Conservation (phyloP, 768 basidiomycete genomes). For the Leccinum incarnatum region DNA sequence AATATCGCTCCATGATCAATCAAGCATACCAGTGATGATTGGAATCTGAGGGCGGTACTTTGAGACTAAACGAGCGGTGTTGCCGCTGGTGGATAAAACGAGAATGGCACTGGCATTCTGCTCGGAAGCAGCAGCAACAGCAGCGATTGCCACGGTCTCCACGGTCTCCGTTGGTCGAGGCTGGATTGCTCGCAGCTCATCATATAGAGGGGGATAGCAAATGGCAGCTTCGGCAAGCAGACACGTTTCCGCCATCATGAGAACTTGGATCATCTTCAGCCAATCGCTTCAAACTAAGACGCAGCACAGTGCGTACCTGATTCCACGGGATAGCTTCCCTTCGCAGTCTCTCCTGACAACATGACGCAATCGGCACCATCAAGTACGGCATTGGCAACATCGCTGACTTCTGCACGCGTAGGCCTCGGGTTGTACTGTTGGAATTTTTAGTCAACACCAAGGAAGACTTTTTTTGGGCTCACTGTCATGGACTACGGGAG, state of each 20-base stretch:
- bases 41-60: conserved; percentile 94
- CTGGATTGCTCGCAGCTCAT: conserved; percentile 78
- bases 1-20: not conserved
- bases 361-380: conserved; percentile 99
- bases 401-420: conserved; percentile 97
- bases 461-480: conserved; percentile 20
- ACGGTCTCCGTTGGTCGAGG: conserved; percentile 88
- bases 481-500: conserved; percentile 87
- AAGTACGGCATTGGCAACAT: conserved; percentile 98
- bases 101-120: conserved; percentile 94
- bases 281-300: not conserved
- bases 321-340: conserved; percentile 93
- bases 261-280: conserved; percentile 48
- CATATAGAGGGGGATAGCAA: conserved; percentile 92
- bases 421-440: conserved; percentile 93
- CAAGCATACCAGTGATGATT: conserved; percentile 81
- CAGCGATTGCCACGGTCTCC: conserved; percentile 95
- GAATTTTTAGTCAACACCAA: conserved; percentile 7
- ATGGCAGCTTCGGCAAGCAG: conserved; percentile 93
- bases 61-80: conserved; percentile 92
- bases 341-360: conserved; percentile 99
- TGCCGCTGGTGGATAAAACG: conserved; percentile 94
- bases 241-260: conserved; percentile 99
- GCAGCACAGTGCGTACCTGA: conserved; percentile 57
- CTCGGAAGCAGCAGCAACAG: conserved; percentile 93